Conservation (phyloP, 73 alveolate genomes). For the Tetrahymena borealis region DNA sequence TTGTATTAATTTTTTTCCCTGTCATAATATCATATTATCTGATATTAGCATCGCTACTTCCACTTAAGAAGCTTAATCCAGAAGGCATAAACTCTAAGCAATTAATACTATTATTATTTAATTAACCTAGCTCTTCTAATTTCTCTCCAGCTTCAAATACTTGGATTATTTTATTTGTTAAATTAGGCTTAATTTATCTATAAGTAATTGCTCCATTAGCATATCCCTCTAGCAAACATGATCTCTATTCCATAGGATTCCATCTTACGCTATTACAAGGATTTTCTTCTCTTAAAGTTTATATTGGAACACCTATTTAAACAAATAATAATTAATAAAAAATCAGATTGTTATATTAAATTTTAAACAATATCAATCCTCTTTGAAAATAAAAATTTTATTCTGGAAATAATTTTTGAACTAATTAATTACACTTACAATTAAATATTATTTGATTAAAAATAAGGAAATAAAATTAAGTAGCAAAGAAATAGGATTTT, state of each 20-base stretch:
- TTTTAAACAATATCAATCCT: too few relatives aligned
- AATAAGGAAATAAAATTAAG: too few relatives aligned
- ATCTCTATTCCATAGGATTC: neutral
- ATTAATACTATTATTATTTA: conserved; percentile 18
- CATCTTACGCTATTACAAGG: neutral
- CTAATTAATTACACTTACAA: too few relatives aligned
- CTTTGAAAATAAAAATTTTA: too few relatives aligned
- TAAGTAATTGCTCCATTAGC: neutral
- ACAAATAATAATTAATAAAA: neutral
- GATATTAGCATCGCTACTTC: conserved; percentile 22
- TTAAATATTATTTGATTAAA: too few relatives aligned
- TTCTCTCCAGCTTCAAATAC: neutral
- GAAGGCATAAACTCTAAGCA: conserved; percentile 17
- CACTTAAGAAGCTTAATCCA: conserved; percentile 28
- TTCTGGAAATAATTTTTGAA: too few relatives aligned
- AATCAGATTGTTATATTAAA: neutral
- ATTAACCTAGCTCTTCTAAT: neutral
- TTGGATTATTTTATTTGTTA: neutral
- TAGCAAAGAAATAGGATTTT: too few relatives aligned
- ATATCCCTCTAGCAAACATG: neutral
- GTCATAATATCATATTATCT: conserved; percentile 25
- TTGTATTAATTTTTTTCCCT: neutral
- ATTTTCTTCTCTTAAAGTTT: neutral
- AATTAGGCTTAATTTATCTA: neutral
- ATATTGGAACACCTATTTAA: neutral